Evolutionary conservation across 352 stramenopile species (phyloP), one percentile per base, ranked within the genome.

Genomic region (Thalassiosira livingstoniorum): DNA sequence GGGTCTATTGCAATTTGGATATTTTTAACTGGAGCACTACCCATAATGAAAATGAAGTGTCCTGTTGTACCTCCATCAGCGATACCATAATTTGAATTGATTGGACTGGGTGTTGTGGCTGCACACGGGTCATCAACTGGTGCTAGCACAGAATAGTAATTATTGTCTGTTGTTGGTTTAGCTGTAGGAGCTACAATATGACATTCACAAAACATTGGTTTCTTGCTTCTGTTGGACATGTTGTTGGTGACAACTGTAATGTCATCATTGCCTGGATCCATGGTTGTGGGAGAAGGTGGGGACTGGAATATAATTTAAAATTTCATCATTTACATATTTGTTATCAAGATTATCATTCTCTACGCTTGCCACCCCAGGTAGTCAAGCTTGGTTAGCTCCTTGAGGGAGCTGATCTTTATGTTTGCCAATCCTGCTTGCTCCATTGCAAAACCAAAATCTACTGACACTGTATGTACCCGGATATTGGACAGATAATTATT

Each of bases 1-100:
- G 57, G 64, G 7, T 70, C 35, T 2, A 3, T 39, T 2, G 75
- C 62, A 1, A 54, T 15, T 23, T 64, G 23, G 11, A 55, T 58
- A 35, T 84, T 79, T 5, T 23, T 25, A 0, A 74, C 29, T 25
- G 45, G 68, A 31, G 77, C 47, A 34, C 54, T 62, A 11, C 63
- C 18, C 0, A 65, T 37, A n/a, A 80, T 18, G 23, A 84, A n/a
- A n/a, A n/a, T n/a, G n/a, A n/a, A 80, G 27, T 80, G 57, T 4
- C 37, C 32, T 2, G 69, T 75, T 0, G 68, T 39, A 0, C 76
- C 76, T 23, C 15, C 55, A 37, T 79, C 67, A 39, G 61, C n/a
- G 0, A 76, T n/a, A 29, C 58, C 69, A 39, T 60, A 75, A 15
- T 18, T 7, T 7, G 7, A 7, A 7, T 47, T 47, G 39, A 18